Evolutionary conservation across 108 stramenopile species (phyloP).

Genomic region (Aurantiochytrium sp.): DNA sequence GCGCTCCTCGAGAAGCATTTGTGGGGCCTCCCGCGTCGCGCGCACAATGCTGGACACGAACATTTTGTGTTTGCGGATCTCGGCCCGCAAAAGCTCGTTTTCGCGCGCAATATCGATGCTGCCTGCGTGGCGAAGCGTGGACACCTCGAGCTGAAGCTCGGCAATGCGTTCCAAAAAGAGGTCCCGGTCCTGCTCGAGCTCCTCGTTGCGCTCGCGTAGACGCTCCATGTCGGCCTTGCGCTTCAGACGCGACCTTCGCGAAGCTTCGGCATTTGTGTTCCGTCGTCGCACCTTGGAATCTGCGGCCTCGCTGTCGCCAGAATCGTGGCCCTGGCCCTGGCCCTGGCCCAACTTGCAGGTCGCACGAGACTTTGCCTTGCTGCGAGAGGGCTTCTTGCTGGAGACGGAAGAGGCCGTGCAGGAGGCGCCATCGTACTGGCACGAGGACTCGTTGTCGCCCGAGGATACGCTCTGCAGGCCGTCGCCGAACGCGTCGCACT

Average conservation of each 20-base stretch:
- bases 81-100: not conserved
- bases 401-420: too few species aligned
- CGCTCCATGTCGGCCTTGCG: constrained; percentile 7
- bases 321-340: too few species aligned
- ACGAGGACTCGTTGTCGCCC: too few species aligned
- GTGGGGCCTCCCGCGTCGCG: not conserved
- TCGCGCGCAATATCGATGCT: not conserved
- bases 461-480: too few species aligned
- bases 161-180: not conserved
- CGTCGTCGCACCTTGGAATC: not conserved
- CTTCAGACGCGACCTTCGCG: not conserved
- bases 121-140: not conserved
- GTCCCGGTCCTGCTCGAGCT: not conserved
- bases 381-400: too few species aligned
- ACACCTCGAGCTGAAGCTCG: not conserved
- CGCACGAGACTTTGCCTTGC: too few species aligned
- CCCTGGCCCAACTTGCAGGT: too few species aligned
- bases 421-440: too few species aligned
- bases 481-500: too few species aligned
- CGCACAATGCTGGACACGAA: not conserved
- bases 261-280: not conserved
- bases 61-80: constrained; percentile 18
- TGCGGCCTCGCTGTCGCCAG: not conserved
- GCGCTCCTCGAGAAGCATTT: not conserved
- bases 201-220: not conserved